Conservation (phyloP, 257 asterid genomes). For the Fraxinus americana region DNA sequence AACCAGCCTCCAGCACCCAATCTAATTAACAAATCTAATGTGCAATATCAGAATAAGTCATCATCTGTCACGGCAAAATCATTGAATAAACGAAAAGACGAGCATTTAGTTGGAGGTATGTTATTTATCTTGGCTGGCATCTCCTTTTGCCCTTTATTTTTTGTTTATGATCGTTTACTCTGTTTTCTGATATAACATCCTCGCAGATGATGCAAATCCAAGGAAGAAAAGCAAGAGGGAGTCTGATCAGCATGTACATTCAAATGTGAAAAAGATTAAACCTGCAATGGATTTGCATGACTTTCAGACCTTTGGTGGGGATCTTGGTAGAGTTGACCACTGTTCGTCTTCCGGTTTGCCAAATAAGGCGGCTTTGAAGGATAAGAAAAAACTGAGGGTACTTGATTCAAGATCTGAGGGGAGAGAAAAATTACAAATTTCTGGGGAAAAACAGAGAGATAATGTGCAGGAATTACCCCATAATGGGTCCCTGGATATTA, state of each 20-base stretch:
- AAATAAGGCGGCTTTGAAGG: slow-evolving; percentile 39
- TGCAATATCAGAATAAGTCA: slow-evolving; percentile 41
- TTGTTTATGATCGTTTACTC: slow-evolving; percentile 27
- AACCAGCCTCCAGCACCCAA: slow-evolving; percentile 50
- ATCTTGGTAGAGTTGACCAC: slow-evolving; percentile 30
- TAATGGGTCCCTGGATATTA: slow-evolving; percentile 32
- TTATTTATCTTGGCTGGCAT: slow-evolving; percentile 24
- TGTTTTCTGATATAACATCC: slow-evolving; percentile 31
- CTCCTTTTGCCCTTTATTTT: slow-evolving; percentile 23
- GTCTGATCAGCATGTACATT: slow-evolving; percentile 42
- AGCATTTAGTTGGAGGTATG: slow-evolving; percentile 59
- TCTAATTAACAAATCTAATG: slow-evolving; percentile 31
- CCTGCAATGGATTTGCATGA: slow-evolving; percentile 30
- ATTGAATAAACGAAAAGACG: slow-evolving; percentile 46
- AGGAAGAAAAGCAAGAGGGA: slow-evolving; percentile 57
- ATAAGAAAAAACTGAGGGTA: slow-evolving; percentile 38
- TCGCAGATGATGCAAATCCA: slow-evolving; percentile 61
- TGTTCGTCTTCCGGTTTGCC: slow-evolving; percentile 34
- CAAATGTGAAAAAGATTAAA: slow-evolving; percentile 45
- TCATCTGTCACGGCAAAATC: slow-evolving; percentile 34
- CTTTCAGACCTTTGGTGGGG: slow-evolving; percentile 36
- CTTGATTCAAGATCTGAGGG: slow-evolving; percentile 38
- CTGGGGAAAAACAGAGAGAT: slow-evolving; percentile 41
- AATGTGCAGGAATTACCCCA: slow-evolving; percentile 39
- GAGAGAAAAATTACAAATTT: slow-evolving; percentile 36